Base-by-base conservation (phyloP, 345 rosid genomes). In the Anastatica hierochuntica region DNA sequence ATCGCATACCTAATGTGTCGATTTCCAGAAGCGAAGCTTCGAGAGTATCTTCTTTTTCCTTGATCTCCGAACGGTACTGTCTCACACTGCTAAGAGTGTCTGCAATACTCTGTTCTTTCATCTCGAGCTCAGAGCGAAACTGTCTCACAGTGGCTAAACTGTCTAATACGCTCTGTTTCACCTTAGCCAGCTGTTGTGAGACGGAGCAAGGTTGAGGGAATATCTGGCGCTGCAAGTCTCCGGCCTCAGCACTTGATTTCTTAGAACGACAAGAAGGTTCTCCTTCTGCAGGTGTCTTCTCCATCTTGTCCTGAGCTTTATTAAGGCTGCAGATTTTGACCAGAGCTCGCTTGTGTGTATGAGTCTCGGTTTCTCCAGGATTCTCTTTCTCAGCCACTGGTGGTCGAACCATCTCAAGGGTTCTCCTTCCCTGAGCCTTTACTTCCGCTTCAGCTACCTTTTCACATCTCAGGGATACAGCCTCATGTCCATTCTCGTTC, bases 161-260 rank as follows among this genome's bases (percentile, higher is more conserved):
- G 26, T 49, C 54, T 31, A 34, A 3, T 10, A 56, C 6, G 56
- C 43, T 35, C 20, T 51, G 43, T 36, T 60, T 60, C 12, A 40
- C 64, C 39, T 49, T 60, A 23, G 40, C 56, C 23, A 60, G 14
- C 31, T 48, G 56, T 26, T 48, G 31, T 17, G 56, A 27, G 21
- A 49, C 12, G 7, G 45, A 46, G 45, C 45, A 36, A 46, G 63
- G 13, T 46, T 46, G 45, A 36, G 45, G 9, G 21, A 24, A 7
- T 24, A 3, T 24, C 27, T 24, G 27, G 27, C 6, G 27, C 27
- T 24, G 27, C 27, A 24, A 24, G 27, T 60, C 56, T 60, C 15
- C 48, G 4, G 38, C 12, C 31, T 48, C 56, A 19, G 12, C 15
- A 38, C 14, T 30, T 13, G 56, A 49, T 48, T 39, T 40, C 8